Conservation (phyloP, 1,284 basidiomycete species). For the Moesziomyces sp. region DNA sequence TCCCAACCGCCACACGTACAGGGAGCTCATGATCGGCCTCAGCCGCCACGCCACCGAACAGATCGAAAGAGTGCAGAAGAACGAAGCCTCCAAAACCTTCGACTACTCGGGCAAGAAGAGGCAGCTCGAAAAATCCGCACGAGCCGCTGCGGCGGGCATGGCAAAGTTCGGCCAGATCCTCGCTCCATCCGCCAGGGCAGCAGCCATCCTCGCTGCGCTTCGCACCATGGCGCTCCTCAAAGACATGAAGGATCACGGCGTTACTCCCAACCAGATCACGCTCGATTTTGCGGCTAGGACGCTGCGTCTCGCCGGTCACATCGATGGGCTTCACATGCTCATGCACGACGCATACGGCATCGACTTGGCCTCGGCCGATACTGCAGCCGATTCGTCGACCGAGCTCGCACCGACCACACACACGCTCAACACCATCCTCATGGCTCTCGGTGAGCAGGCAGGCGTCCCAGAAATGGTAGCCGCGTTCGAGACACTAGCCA, state of each 20-base stretch:
- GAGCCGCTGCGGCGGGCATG: conserved; percentile 30
- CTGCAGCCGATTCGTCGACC: conserved; percentile 10
- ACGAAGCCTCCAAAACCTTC: conserved; percentile 30
- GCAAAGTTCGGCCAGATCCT: conserved; percentile 38
- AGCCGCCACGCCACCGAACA: conserved; percentile 51
- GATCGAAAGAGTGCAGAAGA: conserved; percentile 47
- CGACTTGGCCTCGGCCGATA: conserved; percentile 55
- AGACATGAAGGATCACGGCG: conserved; percentile 53
- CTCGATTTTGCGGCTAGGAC: conserved; percentile 57
- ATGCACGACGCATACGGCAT: conserved; percentile 59
- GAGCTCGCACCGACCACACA: conserved; percentile 44
- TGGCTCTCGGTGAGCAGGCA: conserved; percentile 65
- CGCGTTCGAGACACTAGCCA: conserved; percentile 60
- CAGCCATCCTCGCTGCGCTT: conserved; percentile 46
- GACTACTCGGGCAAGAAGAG: conserved; percentile 32
- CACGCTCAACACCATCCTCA: conserved; percentile 63
- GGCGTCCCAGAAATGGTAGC: conserved; percentile 61
- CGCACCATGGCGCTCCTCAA: conserved; percentile 50
- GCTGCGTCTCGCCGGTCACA: conserved; percentile 58
- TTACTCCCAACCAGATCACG: conserved; percentile 46
- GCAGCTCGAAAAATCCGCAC: conserved; percentile 32
- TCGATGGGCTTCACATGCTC: conserved; percentile 53
- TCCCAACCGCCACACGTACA: conserved; percentile 51
- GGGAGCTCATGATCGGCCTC: conserved; percentile 57
- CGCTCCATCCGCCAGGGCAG: conserved; percentile 38